Evolutionary conservation across 768 basidiomycete species (phyloP).

Genomic region (Tricholoma saponaceum): DNA sequence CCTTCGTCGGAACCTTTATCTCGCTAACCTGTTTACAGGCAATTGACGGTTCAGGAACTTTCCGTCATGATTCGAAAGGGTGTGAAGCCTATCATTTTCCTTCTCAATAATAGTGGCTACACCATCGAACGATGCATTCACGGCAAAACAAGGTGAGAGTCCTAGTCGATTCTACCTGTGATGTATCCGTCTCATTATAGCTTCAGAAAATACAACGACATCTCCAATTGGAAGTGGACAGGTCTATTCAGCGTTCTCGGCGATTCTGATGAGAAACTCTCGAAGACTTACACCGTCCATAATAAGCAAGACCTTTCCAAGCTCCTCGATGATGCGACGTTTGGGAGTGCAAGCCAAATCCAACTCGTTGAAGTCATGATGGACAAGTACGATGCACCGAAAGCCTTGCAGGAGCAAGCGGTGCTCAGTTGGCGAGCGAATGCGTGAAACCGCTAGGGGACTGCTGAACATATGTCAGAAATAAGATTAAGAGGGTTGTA

Average conservation of each 20-base stretch:
- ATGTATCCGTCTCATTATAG: background rate
- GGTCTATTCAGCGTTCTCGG: slow-evolving; percentile 58
- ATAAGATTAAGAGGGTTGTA: background rate
- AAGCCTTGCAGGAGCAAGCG: slow-evolving; percentile 51
- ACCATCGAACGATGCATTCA: slow-evolving; percentile 83
- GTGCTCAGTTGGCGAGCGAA: slow-evolving; percentile 52
- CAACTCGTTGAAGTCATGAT: slow-evolving; percentile 82
- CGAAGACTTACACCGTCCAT: slow-evolving; percentile 61
- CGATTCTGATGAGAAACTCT: slow-evolving; percentile 43
- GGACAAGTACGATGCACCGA: slow-evolving; percentile 69
- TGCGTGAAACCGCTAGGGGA: background rate
- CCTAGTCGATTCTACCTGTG: background rate
- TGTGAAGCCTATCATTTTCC: slow-evolving; percentile 79
- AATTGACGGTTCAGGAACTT: slow-evolving; percentile 78
- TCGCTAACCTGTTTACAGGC: slow-evolving; percentile 35
- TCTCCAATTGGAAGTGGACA: slow-evolving; percentile 76
- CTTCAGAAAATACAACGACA: slow-evolving; percentile 79
- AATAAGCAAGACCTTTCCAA: slow-evolving; percentile 63
- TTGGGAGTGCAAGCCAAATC: slow-evolving; percentile 60
- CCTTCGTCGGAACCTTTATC: background rate
- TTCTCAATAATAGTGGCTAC: slow-evolving; percentile 80
- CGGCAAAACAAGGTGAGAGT: slow-evolving; percentile 48
- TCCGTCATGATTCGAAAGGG: slow-evolving; percentile 76
- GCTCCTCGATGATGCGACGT: slow-evolving; percentile 60
- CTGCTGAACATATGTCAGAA: background rate